Evolutionary conservation across 192 early-diverging fungal genomes (phyloP), one percentile per base, ranked within the genome.

Genomic region (Mortierella alpina): DNA sequence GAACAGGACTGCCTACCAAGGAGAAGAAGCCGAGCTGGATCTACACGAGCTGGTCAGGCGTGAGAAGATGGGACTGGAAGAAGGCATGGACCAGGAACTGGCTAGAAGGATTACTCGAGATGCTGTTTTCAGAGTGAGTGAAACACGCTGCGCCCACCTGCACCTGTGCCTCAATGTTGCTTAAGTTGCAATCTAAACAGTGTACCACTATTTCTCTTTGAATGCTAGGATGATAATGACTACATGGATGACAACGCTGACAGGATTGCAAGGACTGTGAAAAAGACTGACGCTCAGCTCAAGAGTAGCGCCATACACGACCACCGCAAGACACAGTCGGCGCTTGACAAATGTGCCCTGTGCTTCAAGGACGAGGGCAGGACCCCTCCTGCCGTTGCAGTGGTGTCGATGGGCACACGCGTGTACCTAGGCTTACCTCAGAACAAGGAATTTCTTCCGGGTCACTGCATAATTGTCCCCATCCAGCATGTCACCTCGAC

Each of bases 381-480:
- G 23, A 85, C 70, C 10, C 86, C 88, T 9, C 96, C 96, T 0
- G 72, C 83, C 42, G 79, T 89, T 13, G 86, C 93, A 0, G 88
- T 98, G 52, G 86, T 98, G 0, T 88, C 95, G 5, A 75, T 97
- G 31, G 97, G 92, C 3, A 92, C 87, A 10, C 88, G 89, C 17
- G 84, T 89, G 6, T 98, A 97, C 75, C 73, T 99, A 62, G 93
- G 90, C 12, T 73, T 99, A 18, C 93, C 96, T 0, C 84, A 85
- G 56, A 75, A 85, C 15, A 87, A 91, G 44, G 92, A 94, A 14
- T 89, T 98, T 79, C 86, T 90, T 20, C 90, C 92, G 2, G 94
- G 92, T 2, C 97, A 98, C 61, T 97, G 96, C 84, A 76, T 94
- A 51, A 98, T 99, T 74, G 93, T 96, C 8, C 98, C 98, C 15